Percentiles rank a stretch among this genome's conserved stretches.
These are phyloP conservation scores for Millerozyma miso DNA, from an alignment of 805 yeast genomes.

Conservation along the genomic window DNA sequence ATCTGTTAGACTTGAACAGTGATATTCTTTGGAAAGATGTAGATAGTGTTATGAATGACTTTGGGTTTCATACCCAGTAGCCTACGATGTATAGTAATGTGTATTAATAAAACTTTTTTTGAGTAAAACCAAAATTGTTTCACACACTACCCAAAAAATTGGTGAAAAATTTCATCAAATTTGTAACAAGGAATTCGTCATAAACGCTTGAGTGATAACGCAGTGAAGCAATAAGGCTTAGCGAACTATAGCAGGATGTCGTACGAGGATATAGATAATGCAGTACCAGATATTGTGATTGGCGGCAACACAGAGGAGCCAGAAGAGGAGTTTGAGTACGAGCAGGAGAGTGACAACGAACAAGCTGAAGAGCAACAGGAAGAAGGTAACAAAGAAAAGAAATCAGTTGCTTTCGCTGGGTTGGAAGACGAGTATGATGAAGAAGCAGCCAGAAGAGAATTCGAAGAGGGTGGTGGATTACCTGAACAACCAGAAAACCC, in stretches of 20 bases:
- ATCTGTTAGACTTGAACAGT: slow-evolving; percentile 44
- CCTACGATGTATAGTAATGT: not conserved
- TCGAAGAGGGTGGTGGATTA: slow-evolving; percentile 97
- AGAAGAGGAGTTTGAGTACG: slow-evolving; percentile 46
- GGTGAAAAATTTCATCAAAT: slow-evolving; percentile 7
- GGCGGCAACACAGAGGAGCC: slow-evolving; percentile 43
- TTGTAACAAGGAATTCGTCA: not conserved
- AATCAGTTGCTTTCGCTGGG: slow-evolving; percentile 78
- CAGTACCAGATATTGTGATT: slow-evolving; percentile 80
- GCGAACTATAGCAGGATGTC: slow-evolving; percentile 45
- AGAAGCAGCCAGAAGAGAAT: slow-evolving; percentile 75
- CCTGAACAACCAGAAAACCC: slow-evolving; percentile 95
- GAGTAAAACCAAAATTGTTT: not conserved
- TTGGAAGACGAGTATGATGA: slow-evolving; percentile 67
- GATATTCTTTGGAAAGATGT: slow-evolving; percentile 75
- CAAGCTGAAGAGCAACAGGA: slow-evolving; percentile 38
- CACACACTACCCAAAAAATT: slow-evolving; percentile 2
- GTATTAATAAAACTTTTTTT: not conserved
- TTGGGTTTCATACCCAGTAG: slow-evolving; percentile 69
- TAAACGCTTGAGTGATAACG: slow-evolving; percentile 1
- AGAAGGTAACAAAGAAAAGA: slow-evolving; percentile 44
- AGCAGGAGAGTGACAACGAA: slow-evolving; percentile 46
- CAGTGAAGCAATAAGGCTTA: not conserved
- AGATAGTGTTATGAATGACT: slow-evolving; percentile 85
- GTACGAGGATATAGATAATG: slow-evolving; percentile 74